Evolutionary conservation across 2,329 filamentous ascomycete species (phyloP).

Genomic region (Ophiostoma sp.): DNA sequence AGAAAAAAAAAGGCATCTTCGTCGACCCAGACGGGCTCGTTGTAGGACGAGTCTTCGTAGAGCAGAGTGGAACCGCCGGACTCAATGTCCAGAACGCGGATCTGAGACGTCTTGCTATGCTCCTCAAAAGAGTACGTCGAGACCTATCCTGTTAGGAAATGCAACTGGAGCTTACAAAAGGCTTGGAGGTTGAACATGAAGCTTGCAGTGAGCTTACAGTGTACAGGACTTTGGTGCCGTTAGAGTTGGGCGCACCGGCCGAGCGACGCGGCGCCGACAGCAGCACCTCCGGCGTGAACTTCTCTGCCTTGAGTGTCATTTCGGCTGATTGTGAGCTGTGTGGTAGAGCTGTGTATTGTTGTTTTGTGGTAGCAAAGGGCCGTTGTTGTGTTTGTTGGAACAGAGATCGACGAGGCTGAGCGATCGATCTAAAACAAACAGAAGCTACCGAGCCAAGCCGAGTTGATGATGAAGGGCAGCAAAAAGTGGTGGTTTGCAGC

Average conservation of each 20-base stretch:
- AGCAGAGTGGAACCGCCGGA: slow-evolving; percentile 66
- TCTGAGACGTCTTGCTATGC: slow-evolving; percentile 68
- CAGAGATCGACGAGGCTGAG: not conserved
- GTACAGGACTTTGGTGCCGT: slow-evolving; percentile 65
- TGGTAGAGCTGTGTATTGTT: not conserved
- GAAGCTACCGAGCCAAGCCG: not conserved
- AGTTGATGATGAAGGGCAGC: not conserved
- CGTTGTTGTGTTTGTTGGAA: not conserved
- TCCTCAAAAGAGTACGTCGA: slow-evolving; percentile 79
- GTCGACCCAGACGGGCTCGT: slow-evolving; percentile 75
- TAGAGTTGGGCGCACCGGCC: slow-evolving; percentile 66
- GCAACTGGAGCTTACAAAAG: not conserved
- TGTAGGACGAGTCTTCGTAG: slow-evolving; percentile 63
- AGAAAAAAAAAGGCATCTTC: slow-evolving; percentile 60
- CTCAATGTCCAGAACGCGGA: slow-evolving; percentile 67
- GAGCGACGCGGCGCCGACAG: slow-evolving; percentile 74
- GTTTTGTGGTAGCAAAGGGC: not conserved
- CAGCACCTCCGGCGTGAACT: slow-evolving; percentile 75
- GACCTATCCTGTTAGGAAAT: slow-evolving; percentile 42
- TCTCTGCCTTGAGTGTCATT: slow-evolving; percentile 72
- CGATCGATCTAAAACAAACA: not conserved
- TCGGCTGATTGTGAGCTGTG: not conserved
- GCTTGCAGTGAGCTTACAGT: slow-evolving; percentile 46
- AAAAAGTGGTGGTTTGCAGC: not conserved
- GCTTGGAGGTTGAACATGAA: not conserved